Evolutionary conservation across 768 basidiomycete species (phyloP).

Genomic region (Zangia roseola): DNA sequence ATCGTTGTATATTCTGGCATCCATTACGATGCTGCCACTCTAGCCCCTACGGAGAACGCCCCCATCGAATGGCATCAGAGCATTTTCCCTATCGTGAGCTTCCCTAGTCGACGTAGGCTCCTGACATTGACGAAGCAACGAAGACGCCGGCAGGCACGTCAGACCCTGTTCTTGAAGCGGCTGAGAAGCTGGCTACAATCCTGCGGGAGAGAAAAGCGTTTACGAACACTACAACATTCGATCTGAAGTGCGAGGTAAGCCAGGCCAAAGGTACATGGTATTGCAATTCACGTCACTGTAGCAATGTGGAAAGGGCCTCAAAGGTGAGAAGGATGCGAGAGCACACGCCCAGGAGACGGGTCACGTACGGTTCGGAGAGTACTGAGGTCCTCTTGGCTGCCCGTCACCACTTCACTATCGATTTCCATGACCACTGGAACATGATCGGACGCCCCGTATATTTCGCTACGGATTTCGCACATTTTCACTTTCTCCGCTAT

Average conservation of each 20-base stretch:
- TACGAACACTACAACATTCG: slow-evolving; percentile 91
- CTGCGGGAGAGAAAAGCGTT: slow-evolving; percentile 78
- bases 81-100: slow-evolving; percentile 61
- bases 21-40: slow-evolving; percentile 89
- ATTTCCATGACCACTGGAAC: slow-evolving; percentile 80
- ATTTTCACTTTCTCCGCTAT: slow-evolving; percentile 61
- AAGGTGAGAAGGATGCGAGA: slow-evolving; percentile 92
- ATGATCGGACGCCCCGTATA: slow-evolving; percentile 88
- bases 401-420: slow-evolving; percentile 40
- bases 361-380: slow-evolving; percentile 83
- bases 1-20: slow-evolving; percentile 94
- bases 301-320: slow-evolving; percentile 82
- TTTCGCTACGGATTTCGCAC: slow-evolving; percentile 85
- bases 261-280: slow-evolving; percentile 1
- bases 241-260: slow-evolving; percentile 80
- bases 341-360: slow-evolving; percentile 86
- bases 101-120: slow-evolving; percentile 2
- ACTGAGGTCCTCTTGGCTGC: slow-evolving; percentile 37
- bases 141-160: slow-evolving; percentile 35
- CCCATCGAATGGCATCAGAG: slow-evolving; percentile 90
- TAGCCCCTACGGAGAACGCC: slow-evolving; percentile 75
- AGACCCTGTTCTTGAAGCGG: slow-evolving; percentile 62
- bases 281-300: slow-evolving; percentile 28
- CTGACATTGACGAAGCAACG: slow-evolving; percentile 21
- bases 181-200: slow-evolving; percentile 66